Percentiles rank a stretch among this genome's conserved stretches.
Evolutionary conservation across 129 eudicot species (phyloP).

Genomic region (Flaveria linearis): DNA sequence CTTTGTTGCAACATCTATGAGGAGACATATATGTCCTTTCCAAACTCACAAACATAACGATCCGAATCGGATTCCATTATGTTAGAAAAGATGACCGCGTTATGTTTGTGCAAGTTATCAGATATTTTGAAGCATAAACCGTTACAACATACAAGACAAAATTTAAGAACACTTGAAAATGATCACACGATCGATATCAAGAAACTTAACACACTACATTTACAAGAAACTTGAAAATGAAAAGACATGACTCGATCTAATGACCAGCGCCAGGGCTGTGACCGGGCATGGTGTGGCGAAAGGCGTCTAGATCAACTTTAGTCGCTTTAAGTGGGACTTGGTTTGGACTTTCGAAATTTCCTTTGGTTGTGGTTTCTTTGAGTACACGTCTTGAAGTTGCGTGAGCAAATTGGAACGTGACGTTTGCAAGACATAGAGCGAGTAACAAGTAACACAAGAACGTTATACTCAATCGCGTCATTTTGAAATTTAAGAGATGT

Average conservation of each 20-base stretch:
- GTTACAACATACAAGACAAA: background rate
- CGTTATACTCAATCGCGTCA: conserved; percentile 2
- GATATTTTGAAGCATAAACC: conserved; percentile 6
- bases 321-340: conserved; percentile 9
- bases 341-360: background rate
- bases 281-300: conserved; percentile 59
- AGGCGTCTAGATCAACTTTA: conserved; percentile 35
- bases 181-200: background rate
- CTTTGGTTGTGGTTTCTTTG: background rate
- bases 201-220: background rate
- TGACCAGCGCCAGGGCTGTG: conserved; percentile 60
- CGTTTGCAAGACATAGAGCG: conserved; percentile 30
- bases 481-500: background rate
- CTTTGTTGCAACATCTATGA: background rate
- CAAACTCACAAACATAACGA: conserved; percentile 15
- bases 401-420: conserved; percentile 6
- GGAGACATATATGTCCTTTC: conserved; percentile 12
- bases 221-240: background rate
- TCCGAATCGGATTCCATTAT: conserved; percentile 15
- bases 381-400: conserved; percentile 1
- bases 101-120: background rate
- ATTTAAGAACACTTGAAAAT: background rate
- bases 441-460: conserved; percentile 32
- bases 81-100: background rate
- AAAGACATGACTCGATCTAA: conserved; percentile 25